These are phyloP conservation scores for Bipolaris sorokiniana DNA, from an alignment of 2,329 filamentous ascomycete species.

Conservation along the genomic window DNA sequence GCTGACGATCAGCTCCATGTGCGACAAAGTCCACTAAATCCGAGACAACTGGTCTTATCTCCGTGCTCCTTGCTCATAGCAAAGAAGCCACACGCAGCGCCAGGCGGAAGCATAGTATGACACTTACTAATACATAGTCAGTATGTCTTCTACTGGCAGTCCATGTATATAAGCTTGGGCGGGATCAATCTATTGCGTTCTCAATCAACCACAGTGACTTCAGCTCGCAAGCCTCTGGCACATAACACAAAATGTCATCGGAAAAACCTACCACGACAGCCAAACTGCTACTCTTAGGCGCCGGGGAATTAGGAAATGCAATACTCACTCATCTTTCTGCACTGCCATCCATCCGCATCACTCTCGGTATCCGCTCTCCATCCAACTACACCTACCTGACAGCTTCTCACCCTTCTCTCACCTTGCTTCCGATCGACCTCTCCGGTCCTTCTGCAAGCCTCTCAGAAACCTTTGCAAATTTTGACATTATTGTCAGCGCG, in stretches of 20 bases:
- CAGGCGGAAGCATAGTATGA: background rate
- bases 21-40: conserved; percentile 6
- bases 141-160: background rate
- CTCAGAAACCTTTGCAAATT: conserved; percentile 49
- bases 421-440: conserved; percentile 55
- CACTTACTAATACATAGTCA: background rate
- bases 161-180: background rate
- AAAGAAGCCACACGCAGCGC: background rate
- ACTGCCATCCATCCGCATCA: conserved; percentile 56
- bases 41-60: conserved; percentile 6
- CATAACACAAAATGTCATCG: background rate
- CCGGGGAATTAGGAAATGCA: conserved; percentile 68
- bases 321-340: conserved; percentile 59
- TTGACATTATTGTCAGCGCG: conserved; percentile 65
- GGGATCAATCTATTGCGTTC: background rate
- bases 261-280: conserved; percentile 9
- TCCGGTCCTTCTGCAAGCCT: conserved; percentile 36
- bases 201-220: background rate
- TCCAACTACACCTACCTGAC: conserved; percentile 48
- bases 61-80: background rate
- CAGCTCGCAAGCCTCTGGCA: too few relatives aligned
- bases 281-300: conserved; percentile 65
- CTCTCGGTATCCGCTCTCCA: conserved; percentile 61
- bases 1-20: background rate
- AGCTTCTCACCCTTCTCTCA: conserved; percentile 25